Percentiles rank a stretch among this genome's conserved stretches.
Evolutionary conservation across 2,329 filamentous ascomycete genomes (phyloP).

Genomic region (Calonectria multiphialidica): DNA sequence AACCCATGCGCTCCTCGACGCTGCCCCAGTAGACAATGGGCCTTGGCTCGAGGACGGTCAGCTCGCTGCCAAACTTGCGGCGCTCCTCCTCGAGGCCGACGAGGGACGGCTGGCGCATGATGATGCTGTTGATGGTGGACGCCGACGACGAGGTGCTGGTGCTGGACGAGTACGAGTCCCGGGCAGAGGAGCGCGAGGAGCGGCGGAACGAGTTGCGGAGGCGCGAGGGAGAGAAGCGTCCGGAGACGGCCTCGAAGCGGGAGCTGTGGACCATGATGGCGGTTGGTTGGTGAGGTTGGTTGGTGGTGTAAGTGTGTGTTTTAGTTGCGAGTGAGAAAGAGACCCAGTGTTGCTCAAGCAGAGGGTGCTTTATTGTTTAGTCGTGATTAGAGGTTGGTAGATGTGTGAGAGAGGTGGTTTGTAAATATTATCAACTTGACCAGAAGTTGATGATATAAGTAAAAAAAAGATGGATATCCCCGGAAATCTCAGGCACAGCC

Average conservation of each 20-base stretch:
- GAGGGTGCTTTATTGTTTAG: background rate
- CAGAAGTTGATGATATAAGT: conserved; percentile 33
- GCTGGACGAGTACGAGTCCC: conserved; percentile 55
- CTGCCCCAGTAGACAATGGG: conserved; percentile 74
- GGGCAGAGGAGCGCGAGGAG: conserved; percentile 55
- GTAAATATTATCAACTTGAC: conserved; percentile 34
- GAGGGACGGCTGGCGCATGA: conserved; percentile 69
- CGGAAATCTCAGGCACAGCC: conserved; percentile 40
- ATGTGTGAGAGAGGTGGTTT: background rate
- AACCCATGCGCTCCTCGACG: conserved; percentile 70
- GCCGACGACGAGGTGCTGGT: conserved; percentile 59
- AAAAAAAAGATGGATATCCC: conserved; percentile 18
- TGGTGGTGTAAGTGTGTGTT: background rate
- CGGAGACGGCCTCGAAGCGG: conserved; percentile 62
- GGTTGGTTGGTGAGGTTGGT: background rate
- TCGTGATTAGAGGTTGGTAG: background rate
- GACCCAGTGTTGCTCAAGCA: background rate
- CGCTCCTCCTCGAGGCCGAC: conserved; percentile 70
- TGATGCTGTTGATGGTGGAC: conserved; percentile 69
- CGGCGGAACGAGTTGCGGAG: conserved; percentile 67
- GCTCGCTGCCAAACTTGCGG: conserved; percentile 62
- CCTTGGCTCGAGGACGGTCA: conserved; percentile 70
- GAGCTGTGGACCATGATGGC: conserved; percentile 43
- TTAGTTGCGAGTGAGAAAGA: background rate
- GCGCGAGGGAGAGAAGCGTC: conserved; percentile 62